Evolutionary conservation across 2,329 filamentous ascomycete species (phyloP), one percentile per base, ranked within the genome.

Genomic region (Camptophora hylomeconis): DNA sequence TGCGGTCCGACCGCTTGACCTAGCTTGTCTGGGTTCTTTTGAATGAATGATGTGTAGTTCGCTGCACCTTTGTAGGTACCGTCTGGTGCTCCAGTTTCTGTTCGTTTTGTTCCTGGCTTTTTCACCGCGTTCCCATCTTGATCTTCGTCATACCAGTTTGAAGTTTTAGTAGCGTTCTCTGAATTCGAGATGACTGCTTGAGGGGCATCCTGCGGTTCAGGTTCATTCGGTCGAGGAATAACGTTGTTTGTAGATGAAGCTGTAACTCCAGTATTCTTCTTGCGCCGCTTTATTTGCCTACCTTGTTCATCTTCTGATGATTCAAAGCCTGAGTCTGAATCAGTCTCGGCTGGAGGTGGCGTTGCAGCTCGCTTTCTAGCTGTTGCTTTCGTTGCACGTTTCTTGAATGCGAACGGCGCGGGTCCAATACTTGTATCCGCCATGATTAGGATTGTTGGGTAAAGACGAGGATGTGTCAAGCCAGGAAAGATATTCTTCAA

Each of bases 161-260:
- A 78, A 23, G 75, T 69, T 47, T 92, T 93, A 2, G 87, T 95
- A 12, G 89, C 87, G 51, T 94, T 86, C 52, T 87, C 87, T 45
- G 69, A 70, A 39, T 44, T 72, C 63, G 44, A 83, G 55, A 33
- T 60, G 66, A 41, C 75, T 65, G 52, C 82, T 68, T 33, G 75
- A 69, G 29, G 65, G 54, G 54, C 69, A 70, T 39, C 67, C 56
- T 25, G 70, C 67, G 35, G 69, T 57, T 36, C 56, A 14, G 64
- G 51, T 16, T 69, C 61, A 5, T 58, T 54, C 20, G 47, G 48
- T 7, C 50, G 51, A 8, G 49, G 36, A 0, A 51, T 46, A 9
- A 56, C 49, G 37, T 53, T 54, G 20, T 54, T 27, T 16, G 49
- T 40, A 1, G 69, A 72, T 0, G 77, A 75, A 7, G 75, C 76